Evolutionary conservation across 257 asterid species (phyloP).

Genomic region (Solanum clarkiae): DNA sequence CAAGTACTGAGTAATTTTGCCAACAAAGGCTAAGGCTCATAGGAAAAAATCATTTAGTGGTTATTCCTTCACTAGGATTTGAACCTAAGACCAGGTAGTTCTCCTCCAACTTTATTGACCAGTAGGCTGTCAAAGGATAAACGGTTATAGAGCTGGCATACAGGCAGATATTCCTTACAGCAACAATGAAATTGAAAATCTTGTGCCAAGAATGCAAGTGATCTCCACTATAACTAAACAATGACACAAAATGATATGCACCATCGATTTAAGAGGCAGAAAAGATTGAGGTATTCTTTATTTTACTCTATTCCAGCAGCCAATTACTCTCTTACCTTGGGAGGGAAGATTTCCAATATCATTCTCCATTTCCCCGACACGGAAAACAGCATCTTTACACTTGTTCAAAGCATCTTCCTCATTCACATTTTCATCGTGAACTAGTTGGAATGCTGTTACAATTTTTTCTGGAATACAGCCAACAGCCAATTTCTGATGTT

Average conservation of each 20-base stretch:
- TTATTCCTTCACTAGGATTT: background rate
- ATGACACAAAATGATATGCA: background rate
- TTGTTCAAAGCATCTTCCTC: slow-evolving; percentile 64
- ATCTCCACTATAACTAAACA: background rate
- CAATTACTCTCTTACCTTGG: slow-evolving; percentile 42
- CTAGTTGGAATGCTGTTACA: slow-evolving; percentile 59
- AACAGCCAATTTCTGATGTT: slow-evolving; percentile 71
- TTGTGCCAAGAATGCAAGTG: background rate
- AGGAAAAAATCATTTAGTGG: background rate
- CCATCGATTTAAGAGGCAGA: background rate
- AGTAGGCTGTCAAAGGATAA: background rate
- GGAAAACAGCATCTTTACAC: slow-evolving; percentile 43
- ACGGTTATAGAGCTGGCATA: background rate
- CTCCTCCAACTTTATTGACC: background rate
- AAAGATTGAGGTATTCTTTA: background rate
- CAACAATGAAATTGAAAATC: background rate
- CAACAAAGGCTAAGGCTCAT: background rate
- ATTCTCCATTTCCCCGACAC: slow-evolving; percentile 47
- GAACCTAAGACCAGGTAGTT: background rate
- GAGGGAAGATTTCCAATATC: slow-evolving; percentile 45
- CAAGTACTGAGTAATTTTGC: background rate
- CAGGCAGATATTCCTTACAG: background rate
- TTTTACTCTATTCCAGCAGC: background rate
- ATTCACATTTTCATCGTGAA: slow-evolving; percentile 51
- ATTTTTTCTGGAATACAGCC: slow-evolving; percentile 81